Percentiles rank a stretch among this genome's conserved stretches.
phyloP scores from a whole-genome alignment of 1,284 basidiomycete genomes.

The Microbotryum silenes-acaulis region DNA sequence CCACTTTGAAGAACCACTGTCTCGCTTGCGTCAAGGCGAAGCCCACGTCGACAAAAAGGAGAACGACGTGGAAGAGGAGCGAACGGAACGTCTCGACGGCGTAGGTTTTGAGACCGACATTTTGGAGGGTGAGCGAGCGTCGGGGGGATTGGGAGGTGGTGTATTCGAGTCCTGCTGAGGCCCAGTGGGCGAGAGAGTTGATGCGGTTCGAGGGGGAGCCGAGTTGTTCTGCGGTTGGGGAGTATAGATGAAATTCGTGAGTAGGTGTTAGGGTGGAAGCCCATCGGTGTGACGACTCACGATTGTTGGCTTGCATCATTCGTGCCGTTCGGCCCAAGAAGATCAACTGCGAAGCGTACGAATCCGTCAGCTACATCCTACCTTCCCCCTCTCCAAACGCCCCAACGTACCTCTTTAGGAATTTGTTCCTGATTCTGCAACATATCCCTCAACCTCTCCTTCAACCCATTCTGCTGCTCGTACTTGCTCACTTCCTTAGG shows the following conservation, averaged over 20 bases:
- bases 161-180: conserved; percentile 41
- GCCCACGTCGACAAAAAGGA: conserved; percentile 44
- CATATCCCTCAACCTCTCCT: conserved; percentile 45
- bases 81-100: conserved; percentile 40
- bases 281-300: conserved; percentile 37
- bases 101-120: conserved; percentile 41
- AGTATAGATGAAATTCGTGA: background rate
- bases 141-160: conserved; percentile 44
- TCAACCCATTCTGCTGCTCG: conserved; percentile 46
- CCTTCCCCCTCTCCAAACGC: background rate
- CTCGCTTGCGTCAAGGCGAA: conserved; percentile 42
- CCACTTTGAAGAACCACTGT: conserved; percentile 38
- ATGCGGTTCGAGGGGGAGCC: conserved; percentile 78
- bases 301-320: conserved; percentile 49
- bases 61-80: conserved; percentile 43
- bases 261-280: background rate
- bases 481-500: conserved; percentile 35
- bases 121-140: conserved; percentile 44
- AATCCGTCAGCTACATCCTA: background rate
- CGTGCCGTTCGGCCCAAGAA: conserved; percentile 77
- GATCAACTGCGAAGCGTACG: conserved; percentile 57
- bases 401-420: conserved; percentile 40
- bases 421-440: conserved; percentile 48
- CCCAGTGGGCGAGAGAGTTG: conserved; percentile 56
- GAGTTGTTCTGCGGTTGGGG: conserved; percentile 46